Base-by-base conservation (phyloP, 352 stramenopile genomes). In the Sclerospora graminicola region DNA sequence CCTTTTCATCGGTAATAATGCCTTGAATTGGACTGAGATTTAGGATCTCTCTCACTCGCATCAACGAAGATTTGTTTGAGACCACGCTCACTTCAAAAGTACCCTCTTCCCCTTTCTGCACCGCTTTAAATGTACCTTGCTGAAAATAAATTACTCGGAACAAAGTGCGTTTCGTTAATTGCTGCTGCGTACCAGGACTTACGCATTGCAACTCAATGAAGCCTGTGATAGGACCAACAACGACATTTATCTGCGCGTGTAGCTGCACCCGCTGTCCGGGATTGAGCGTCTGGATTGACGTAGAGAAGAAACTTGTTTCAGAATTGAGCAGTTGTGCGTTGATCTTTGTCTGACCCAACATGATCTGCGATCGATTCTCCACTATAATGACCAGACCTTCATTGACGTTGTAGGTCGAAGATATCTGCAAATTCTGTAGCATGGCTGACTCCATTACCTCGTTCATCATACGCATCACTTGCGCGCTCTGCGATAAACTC, bases 381-480 rank as follows among this genome's bases (percentile, higher is more conserved):
- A 86, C 45, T 4, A 44, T 47, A 21, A 82, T 51, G 16, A 60
- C 4, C 14, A 82, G 45, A 19, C 23, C 48, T n/a, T 21, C 35
- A 9, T 41, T 19, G 0, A 57, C 34, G 28, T 62, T 43, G 41
- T 65, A 76, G 13, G 4, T 21, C 24, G 40, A 63, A 23, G 44
- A 47, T 5, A 75, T 50, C 11, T 43, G 45, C 29, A 89, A 46
- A 46, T 70, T 83, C 61, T 89, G 76, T 41, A 89, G 36, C 65
- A 89, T 56, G 40, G 73, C 70, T 2, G 68, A 55, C 59, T 89
- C 76, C 76, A 89, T 86, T 53, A 86, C 75, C 13, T 68, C 60
- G 53, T 89, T 89, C 76, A 89, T 89, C 69, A 89, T 83, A 32
- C 66, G 66, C 76, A 89, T 86, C 50, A 84, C 61, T 42, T 82